A percentile compares a stretch with the other conserved stretches of the same genome.
These are phyloP conservation scores for Phialophora verrucosa DNA, from an alignment of 2,329 filamentous ascomycete species.

Conservation along the genomic window DNA sequence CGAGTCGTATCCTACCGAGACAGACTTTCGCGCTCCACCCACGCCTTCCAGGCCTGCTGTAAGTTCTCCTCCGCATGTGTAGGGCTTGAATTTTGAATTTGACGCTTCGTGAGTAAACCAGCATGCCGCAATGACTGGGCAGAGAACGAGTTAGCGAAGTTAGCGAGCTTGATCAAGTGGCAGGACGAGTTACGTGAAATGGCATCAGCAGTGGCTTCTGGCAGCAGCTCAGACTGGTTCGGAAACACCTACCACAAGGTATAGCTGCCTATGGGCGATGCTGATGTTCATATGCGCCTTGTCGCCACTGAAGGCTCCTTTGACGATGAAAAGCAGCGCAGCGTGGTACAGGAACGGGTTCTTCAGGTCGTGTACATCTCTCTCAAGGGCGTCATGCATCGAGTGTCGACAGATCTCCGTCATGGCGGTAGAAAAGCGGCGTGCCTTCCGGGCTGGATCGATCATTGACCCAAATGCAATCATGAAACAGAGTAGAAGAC, in stretches of 20 bases:
- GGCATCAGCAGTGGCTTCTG: neutral
- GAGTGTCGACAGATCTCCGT: slow-evolving; percentile 15
- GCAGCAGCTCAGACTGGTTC: neutral
- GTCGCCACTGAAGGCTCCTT: slow-evolving; percentile 10
- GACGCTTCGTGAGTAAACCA: neutral
- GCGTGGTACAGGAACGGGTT: neutral
- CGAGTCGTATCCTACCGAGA: too few relatives aligned
- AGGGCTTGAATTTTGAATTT: neutral
- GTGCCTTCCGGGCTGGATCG: slow-evolving; percentile 12
- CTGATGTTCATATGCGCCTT: slow-evolving; percentile 12
- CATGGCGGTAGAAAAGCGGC: slow-evolving; percentile 6
- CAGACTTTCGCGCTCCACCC: slow-evolving; percentile 11
- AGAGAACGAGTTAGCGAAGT: neutral
- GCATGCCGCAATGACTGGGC: neutral
- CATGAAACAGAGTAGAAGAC: slow-evolving; percentile 12
- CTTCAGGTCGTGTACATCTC: neutral
- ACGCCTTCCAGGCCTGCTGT: slow-evolving; percentile 3
- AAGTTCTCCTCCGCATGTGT: slow-evolving; percentile 1
- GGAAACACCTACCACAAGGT: slow-evolving; percentile 1
- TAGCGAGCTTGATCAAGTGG: neutral
- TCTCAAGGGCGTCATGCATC: slow-evolving; percentile 6
- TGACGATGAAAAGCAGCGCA: slow-evolving; percentile 8
- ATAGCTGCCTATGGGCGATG: slow-evolving; percentile 7
- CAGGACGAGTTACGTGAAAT: neutral
- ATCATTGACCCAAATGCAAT: slow-evolving; percentile 17